These are phyloP conservation scores for Aspergillus sclerotioniger DNA, from an alignment of 495 filamentous ascomycete species.

Conservation along the genomic window DNA sequence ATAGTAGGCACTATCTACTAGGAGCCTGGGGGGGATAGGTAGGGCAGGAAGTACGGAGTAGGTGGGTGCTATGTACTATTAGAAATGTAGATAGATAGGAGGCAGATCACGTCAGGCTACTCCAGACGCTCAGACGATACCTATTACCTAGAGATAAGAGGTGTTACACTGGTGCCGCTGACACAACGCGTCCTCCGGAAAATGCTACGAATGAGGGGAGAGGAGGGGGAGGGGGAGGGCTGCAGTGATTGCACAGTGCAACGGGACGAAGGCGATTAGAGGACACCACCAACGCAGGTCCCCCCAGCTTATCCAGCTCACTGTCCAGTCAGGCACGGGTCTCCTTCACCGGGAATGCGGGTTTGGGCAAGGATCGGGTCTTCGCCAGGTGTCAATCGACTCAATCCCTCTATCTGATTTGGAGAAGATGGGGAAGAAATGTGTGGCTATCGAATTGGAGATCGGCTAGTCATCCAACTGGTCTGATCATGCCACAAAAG, in stretches of 20 bases:
- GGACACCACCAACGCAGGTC: not conserved
- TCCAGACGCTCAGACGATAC: not conserved
- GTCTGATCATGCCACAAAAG: not conserved
- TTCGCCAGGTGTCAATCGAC: not conserved
- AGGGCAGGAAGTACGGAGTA: not conserved
- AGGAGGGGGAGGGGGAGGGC: too few relatives aligned
- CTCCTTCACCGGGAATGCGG: constrained; percentile 29
- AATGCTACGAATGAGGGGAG: not conserved
- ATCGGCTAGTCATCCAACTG: not conserved
- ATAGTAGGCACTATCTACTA: not conserved
- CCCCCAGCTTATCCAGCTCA: constrained; percentile 1
- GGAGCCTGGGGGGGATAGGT: too few relatives aligned
- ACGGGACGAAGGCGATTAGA: not conserved
- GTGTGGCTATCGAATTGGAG: not conserved
- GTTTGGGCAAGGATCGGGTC: constrained; percentile 31
- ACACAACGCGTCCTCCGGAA: too few relatives aligned
- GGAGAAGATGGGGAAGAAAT: constrained; percentile 8
- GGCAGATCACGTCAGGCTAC: not conserved
- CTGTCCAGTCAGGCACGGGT: constrained; percentile 13
- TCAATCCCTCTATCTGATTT: constrained; percentile 3
- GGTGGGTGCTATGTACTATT: too few relatives aligned
- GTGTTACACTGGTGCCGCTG: not conserved
- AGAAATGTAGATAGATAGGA: too few relatives aligned
- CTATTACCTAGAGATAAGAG: not conserved
- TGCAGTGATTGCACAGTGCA: too few relatives aligned